phyloP scores from a whole-genome alignment of 2,329 filamentous ascomycete genomes.

The Leptographium procerum region DNA sequence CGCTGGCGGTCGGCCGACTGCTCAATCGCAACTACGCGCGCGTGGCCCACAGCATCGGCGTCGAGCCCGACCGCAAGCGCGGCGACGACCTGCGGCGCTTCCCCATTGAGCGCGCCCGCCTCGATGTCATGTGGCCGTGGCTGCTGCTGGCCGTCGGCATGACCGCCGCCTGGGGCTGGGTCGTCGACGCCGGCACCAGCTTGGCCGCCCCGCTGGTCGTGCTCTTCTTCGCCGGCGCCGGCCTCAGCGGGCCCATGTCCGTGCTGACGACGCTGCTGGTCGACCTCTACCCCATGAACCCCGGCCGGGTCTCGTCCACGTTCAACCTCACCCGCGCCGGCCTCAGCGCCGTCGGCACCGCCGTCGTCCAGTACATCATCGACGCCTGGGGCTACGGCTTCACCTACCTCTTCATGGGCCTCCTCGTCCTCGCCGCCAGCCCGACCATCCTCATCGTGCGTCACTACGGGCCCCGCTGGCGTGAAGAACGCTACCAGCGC shows the following conservation, averaged over 20 bases:
- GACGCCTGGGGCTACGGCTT: conserved; percentile 28
- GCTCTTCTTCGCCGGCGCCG: conserved; percentile 25
- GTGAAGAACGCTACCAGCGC: conserved; percentile 19
- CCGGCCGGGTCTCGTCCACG: conserved; percentile 28
- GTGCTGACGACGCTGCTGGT: conserved; percentile 29
- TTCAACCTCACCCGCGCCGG: conserved; percentile 29
- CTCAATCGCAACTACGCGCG: conserved; percentile 52
- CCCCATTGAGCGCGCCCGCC: conserved; percentile 26
- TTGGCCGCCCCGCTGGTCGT: conserved; percentile 29
- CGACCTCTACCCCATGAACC: conserved; percentile 30
- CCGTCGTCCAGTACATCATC: conserved; percentile 28
- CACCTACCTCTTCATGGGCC: conserved; percentile 24
- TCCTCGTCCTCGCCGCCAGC: conserved; percentile 18
- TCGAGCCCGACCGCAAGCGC: conserved; percentile 35
- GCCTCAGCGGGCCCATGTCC: conserved; percentile 27
- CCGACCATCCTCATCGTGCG: conserved; percentile 19
- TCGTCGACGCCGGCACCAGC: conserved; percentile 23
- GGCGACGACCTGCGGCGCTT: conserved; percentile 23
- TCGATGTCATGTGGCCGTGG: conserved; percentile 23
- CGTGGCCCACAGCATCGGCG: conserved; percentile 34
- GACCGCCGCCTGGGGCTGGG: conserved; percentile 31
- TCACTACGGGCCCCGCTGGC: conserved; percentile 21
- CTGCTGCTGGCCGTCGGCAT: conserved; percentile 31
- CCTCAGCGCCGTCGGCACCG: conserved; percentile 28
- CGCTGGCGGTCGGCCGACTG: conserved; percentile 31